Evolutionary conservation across 2,329 filamentous ascomycete genomes (phyloP), one percentile per base, ranked within the genome.

Genomic region (Neonectria faginata): DNA sequence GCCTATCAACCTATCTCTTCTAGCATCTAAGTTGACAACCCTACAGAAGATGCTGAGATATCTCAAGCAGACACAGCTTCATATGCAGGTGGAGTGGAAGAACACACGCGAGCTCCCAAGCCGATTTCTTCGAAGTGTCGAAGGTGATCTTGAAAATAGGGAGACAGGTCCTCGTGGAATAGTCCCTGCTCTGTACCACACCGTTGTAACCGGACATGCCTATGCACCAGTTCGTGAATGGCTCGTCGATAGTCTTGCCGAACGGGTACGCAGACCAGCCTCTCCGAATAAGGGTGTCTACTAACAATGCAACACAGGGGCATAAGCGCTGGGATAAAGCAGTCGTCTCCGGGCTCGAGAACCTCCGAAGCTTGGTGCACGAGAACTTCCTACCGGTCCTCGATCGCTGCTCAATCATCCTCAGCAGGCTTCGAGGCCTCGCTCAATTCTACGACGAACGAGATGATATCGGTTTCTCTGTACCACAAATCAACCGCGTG

Each of bases 251-350:
- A 91, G 92, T 68, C 81, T 97, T 31, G 88, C 89, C 8, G 93
- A 97, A 75, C 84, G 92, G 67, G 92, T 94, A 82, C 74, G 86
- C 78, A 31, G 20, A 27, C 29, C 39, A 10, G 16, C 31, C 48
- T 22, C 36, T 20, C 29, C 25, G 41, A 47, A 20, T 22, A 10
- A 14, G 57, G 56, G 67, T 60, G 42, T 27, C 62, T 72, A 52
- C 74, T 68, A 60, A 62, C 64, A 50, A 58, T 44, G 31, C 16
- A 20, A 1, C 18, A 20, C 55, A 96, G 91, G 94, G 94, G 0
- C 92, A 97, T 73, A 97, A 97, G 79, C 86, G 96, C 53, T 99
- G 96, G 96, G 94, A 98, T 67, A 97, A 95, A 74, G 91, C 92
- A 6, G 91, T 97, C 2, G 85, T 88, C 2, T 88, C 89, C 4